These are phyloP conservation scores for Umbilicaria muhlenbergii DNA, from an alignment of 495 filamentous ascomycete species.

Conservation along the genomic window DNA sequence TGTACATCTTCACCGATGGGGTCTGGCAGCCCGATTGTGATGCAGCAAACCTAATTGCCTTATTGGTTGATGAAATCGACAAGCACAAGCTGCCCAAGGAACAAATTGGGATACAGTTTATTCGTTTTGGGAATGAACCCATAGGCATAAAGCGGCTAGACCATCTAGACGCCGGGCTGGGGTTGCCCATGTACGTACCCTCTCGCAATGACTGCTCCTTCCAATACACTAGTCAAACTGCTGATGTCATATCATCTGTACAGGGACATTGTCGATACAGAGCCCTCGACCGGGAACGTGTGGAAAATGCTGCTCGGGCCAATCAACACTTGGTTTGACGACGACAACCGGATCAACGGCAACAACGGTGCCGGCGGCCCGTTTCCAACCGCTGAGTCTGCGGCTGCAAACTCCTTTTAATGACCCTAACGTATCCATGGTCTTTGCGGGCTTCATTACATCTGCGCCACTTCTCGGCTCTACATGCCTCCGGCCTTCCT, in stretches of 20 bases:
- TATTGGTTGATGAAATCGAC: constrained; percentile 10
- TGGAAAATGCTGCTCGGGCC: constrained; percentile 20
- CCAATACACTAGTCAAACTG: neutral
- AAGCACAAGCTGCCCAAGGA: constrained; percentile 7
- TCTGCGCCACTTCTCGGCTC: too few species aligned
- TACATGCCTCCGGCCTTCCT: too few species aligned
- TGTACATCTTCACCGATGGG: constrained; percentile 27
- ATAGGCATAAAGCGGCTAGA: constrained; percentile 14
- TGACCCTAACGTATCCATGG: too few species aligned
- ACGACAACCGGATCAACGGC: neutral
- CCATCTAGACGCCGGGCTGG: constrained; percentile 12
- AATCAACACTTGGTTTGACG: constrained; percentile 9
- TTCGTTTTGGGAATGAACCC: constrained; percentile 23
- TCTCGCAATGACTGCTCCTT: neutral
- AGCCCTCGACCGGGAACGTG: constrained; percentile 13
- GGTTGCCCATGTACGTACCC: constrained; percentile 1
- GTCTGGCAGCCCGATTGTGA: constrained; percentile 17
- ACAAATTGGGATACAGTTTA: constrained; percentile 24
- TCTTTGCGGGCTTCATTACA: too few species aligned
- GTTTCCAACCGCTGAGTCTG: too few species aligned
- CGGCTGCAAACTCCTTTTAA: too few species aligned
- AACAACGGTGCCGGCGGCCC: too few species aligned
- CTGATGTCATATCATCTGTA: neutral
- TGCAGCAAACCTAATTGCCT: constrained; percentile 11
- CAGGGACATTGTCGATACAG: constrained; percentile 22